Base-by-base conservation (phyloP, 192 early-diverging fungal species). In the Coemansia sp. region DNA sequence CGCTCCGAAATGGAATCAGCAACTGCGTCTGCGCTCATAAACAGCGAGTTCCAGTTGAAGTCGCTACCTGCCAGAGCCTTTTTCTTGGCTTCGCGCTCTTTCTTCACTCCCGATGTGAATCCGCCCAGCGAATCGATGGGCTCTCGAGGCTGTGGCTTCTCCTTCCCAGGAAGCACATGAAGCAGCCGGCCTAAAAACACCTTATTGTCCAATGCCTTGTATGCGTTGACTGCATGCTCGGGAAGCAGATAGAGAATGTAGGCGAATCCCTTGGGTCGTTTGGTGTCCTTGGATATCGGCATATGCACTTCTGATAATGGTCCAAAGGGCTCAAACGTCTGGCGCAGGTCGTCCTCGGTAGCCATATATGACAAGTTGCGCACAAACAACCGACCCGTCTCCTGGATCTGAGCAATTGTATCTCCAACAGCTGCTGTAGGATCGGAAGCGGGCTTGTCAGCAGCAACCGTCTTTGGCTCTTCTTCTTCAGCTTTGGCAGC, bases 41-140 rank as follows among this genome's bases (percentile, higher is more conserved):
- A 99, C 51, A 99, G 74, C 36, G 84, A 85, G 80, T 95, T 97
- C 96, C 96, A 99, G 75, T 91, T 95, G 47, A 93, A 93, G 55
- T 91, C 92, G 63, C 83, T 90, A 17, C 79, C 81, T 16, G 90
- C 88, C 32, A 83, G 64, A 10, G 83, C 84, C 73, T 90, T 94
- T 55, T 81, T 79, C 66, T 92, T 86, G 43, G 80, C 66, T 32
- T 96, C 93, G 58, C 86, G 84, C 71, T 97, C 82, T 52, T 85
- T 81, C 74, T 97, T 96, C 50, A 93, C 84, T 20, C 78, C 78
- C 31, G 82, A 76, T 34, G 83, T 74, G 46, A 81, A 81, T 3
- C 69, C 71, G 30, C 73, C 79, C 49, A 82, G 79, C 18, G 60
- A 53, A 37, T 83, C 82, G n/a, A 53, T 64, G 26, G 21, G 36